Evolutionary conservation across 371 early-diverging fungal genomes (phyloP), one percentile per base, ranked within the genome.

Genomic region (Zopfochytrium polystomum): DNA sequence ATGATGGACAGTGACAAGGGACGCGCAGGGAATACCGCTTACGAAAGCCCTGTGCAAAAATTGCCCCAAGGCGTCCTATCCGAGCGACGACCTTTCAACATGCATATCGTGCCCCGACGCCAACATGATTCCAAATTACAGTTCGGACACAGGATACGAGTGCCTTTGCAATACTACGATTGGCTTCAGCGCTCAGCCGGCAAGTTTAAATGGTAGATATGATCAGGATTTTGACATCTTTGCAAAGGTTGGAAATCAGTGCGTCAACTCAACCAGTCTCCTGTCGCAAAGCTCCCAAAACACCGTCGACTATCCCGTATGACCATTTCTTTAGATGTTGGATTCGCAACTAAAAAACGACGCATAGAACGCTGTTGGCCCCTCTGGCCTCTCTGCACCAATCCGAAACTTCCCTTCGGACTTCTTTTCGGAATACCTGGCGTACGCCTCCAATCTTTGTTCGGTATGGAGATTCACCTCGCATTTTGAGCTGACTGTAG

Each of bases 71-170:
- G 71, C 72, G 42, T 47, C 54, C 34, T 76, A 73, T 53, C 80
- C 80, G 20, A 63, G 55, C 22, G 11, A 26, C 3, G 72, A 73
- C 52, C 60, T 67, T 11, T 66, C 77, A 3, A 42, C 47, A 1
- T 79, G 80, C 60, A 47, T 76, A 13, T 9, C 52, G 3, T 79
- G 76, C 49, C 72, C 79, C 27, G 60, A 72, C 33, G 34, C 64
- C 11, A 49, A 44, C 26, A 76, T 76, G 73, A 65, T 56, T 22
- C 63, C 67, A 2, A 48, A 46, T 1, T 31, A 45, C 2, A 26
- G 31, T 18, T 29, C 35, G 3, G 15, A 29, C 20, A 47, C 31
- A 9, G 32, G 55, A 4, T 72, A 71, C 55, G 15, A 46, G 25
- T 76, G 73, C 47, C 25, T 29, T 29, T 76, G 79, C 45, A 47